A percentile compares a stretch with the other conserved stretches of the same genome.
These are phyloP conservation scores for Fusarium sp. DNA, from an alignment of 2,329 filamentous ascomycete species.

Conservation along the genomic window DNA sequence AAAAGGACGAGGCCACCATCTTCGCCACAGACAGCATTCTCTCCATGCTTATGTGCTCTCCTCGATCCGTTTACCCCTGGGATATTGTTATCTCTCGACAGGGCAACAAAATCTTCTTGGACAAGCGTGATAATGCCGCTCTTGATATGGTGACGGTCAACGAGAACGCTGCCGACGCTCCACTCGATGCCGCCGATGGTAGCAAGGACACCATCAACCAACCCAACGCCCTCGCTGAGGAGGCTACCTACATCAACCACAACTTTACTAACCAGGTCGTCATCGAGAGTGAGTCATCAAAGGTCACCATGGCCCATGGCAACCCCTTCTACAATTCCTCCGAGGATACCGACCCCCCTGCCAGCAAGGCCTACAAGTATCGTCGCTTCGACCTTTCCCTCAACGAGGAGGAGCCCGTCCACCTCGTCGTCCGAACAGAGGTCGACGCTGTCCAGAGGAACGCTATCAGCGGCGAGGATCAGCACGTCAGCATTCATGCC, in stretches of 20 bases:
- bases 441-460: slow-evolving; percentile 97
- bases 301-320: slow-evolving; percentile 85
- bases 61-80: slow-evolving; percentile 97
- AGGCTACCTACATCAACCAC: slow-evolving; percentile 99
- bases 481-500: slow-evolving; percentile 91
- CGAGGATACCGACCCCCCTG: slow-evolving; percentile 92
- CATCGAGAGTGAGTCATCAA: slow-evolving; percentile 80
- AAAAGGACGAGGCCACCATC: slow-evolving; percentile 95
- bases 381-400: slow-evolving; percentile 95
- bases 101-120: slow-evolving; percentile 97
- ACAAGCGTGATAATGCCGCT: slow-evolving; percentile 96
- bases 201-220: slow-evolving; percentile 97
- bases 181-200: slow-evolving; percentile 89
- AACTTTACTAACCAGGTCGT: slow-evolving; percentile 98
- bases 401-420: slow-evolving; percentile 92
- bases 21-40: slow-evolving; percentile 98
- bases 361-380: slow-evolving; percentile 99
- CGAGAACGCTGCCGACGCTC: slow-evolving; percentile 96
- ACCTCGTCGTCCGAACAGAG: slow-evolving; percentile 94
- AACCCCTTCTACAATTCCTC: slow-evolving; percentile 98
- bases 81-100: slow-evolving; percentile 94
- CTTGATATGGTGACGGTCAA: slow-evolving; percentile 99
- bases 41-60: slow-evolving; percentile 99
- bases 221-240: slow-evolving; percentile 90
- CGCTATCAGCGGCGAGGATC: slow-evolving; percentile 90